phyloP scores from a whole-genome alignment of 495 filamentous ascomycete species.

The Aspergillus ellipticus region DNA sequence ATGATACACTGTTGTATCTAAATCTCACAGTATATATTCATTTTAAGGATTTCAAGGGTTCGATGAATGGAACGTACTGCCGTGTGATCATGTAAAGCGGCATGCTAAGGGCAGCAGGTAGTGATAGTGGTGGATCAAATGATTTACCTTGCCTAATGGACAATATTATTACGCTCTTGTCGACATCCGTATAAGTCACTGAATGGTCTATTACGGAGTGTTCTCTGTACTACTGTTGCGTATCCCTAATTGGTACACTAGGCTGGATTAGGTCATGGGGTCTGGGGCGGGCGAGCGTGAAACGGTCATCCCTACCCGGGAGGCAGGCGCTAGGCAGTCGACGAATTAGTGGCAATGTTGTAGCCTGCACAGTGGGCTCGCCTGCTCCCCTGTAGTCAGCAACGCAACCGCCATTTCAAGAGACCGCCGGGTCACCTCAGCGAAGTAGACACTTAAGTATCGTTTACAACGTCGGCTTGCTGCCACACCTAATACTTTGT shows the following conservation, averaged over 20 bases:
- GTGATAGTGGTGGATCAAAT: no score
- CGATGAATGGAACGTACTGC: no score
- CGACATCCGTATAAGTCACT: no score
- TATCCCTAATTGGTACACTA: slow-evolving; percentile 14
- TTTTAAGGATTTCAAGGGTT: no score
- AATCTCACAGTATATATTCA: no score
- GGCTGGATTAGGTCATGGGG: slow-evolving; percentile 11
- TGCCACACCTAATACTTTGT: slow-evolving; percentile 3
- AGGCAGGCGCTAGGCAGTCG: background rate
- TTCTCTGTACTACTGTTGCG: background rate
- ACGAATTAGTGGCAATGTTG: background rate
- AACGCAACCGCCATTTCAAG: slow-evolving; percentile 28
- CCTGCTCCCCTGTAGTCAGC: slow-evolving; percentile 32
- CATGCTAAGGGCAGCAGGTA: no score
- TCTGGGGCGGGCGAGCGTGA: slow-evolving; percentile 17
- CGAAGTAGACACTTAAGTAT: slow-evolving; percentile 7
- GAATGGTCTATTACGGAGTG: no score
- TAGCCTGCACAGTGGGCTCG: slow-evolving; percentile 28
- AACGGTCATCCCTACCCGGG: slow-evolving; percentile 17
- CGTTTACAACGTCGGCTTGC: slow-evolving; percentile 2
- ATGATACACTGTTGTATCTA: no score
- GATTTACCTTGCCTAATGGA: no score
- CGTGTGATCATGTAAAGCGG: no score
- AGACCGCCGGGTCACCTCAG: slow-evolving; percentile 19
- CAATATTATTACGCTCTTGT: no score